phyloP scores from a whole-genome alignment of 495 filamentous ascomycete genomes.

The Penicillium angulare region DNA sequence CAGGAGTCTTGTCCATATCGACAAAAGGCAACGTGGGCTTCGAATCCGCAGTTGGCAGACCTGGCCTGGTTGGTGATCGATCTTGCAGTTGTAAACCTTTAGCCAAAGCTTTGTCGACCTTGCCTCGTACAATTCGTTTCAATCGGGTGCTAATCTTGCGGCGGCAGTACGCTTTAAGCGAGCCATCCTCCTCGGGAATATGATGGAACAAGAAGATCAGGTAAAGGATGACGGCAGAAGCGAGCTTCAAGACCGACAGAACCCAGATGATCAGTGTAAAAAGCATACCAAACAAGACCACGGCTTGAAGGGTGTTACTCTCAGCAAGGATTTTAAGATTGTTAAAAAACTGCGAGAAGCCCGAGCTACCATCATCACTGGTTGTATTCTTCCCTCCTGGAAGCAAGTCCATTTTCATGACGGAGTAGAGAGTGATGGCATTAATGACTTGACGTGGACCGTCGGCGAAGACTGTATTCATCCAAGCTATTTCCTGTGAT shows the following conservation, averaged over 20 bases:
- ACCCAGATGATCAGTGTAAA: conserved; percentile 92
- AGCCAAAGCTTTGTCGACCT: conserved; percentile 80
- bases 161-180: conserved; percentile 78
- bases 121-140: conserved; percentile 73
- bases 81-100: conserved; percentile 66
- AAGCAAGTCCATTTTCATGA: conserved; percentile 66
- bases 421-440: conserved; percentile 79
- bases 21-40: conserved; percentile 68
- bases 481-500: conserved; percentile 60
- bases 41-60: conserved; percentile 51
- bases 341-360: conserved; percentile 64
- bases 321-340: conserved; percentile 71
- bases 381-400: conserved; percentile 53
- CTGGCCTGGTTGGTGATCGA: conserved; percentile 49
- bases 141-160: conserved; percentile 83
- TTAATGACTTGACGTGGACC: conserved; percentile 90
- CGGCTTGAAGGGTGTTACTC: conserved; percentile 69
- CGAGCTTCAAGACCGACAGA: conserved; percentile 70
- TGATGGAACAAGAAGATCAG: conserved; percentile 86
- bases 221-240: conserved; percentile 73
- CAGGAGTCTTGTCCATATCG: conserved; percentile 55
- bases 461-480: conserved; percentile 83
- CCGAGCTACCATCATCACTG: conserved; percentile 47
- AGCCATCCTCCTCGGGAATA: conserved; percentile 76
- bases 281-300: conserved; percentile 83